phyloP scores from a whole-genome alignment of 495 filamentous ascomycete genomes.

The Sphaerosporella brunnea region DNA sequence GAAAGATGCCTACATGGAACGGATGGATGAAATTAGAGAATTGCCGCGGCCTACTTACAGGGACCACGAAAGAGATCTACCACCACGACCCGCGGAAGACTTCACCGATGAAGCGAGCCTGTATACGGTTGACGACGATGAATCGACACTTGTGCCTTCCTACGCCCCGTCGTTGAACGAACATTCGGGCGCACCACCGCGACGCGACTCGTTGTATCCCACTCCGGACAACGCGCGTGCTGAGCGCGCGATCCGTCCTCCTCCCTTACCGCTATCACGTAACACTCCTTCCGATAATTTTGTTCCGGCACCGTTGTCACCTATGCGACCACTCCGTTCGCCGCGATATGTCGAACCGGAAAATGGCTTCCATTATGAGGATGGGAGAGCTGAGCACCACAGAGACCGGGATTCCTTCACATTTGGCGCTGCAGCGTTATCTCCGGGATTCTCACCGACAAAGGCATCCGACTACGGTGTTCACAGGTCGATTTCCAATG shows the following conservation, averaged over 20 bases:
- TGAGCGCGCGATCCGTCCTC: slow-evolving; percentile 5
- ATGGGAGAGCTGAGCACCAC: too few species aligned
- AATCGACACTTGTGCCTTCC: slow-evolving; percentile 29
- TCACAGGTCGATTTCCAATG: slow-evolving; percentile 29
- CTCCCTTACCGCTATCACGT: slow-evolving; percentile 18
- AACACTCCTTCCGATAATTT: slow-evolving; percentile 18
- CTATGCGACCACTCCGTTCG: background rate
- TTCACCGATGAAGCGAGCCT: slow-evolving; percentile 30
- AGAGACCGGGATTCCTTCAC: slow-evolving; percentile 22
- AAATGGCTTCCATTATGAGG: too few species aligned
- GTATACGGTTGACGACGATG: slow-evolving; percentile 35
- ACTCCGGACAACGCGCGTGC: slow-evolving; percentile 2
- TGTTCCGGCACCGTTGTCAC: slow-evolving; percentile 15
- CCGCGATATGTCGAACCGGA: too few species aligned
- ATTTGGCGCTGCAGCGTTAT: slow-evolving; percentile 22
- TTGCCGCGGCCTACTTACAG: slow-evolving; percentile 44
- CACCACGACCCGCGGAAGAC: slow-evolving; percentile 3
- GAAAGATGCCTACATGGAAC: slow-evolving; percentile 74
- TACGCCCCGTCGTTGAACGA: slow-evolving; percentile 30
- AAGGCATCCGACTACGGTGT: slow-evolving; percentile 17
- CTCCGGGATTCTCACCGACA: slow-evolving; percentile 15
- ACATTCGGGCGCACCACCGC: slow-evolving; percentile 16
- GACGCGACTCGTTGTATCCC: slow-evolving; percentile 29
- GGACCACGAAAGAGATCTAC: slow-evolving; percentile 18
- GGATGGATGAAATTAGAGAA: slow-evolving; percentile 65